These are phyloP conservation scores for Verticillium isaacii DNA, from an alignment of 2,329 filamentous ascomycete genomes.

Conservation along the genomic window DNA sequence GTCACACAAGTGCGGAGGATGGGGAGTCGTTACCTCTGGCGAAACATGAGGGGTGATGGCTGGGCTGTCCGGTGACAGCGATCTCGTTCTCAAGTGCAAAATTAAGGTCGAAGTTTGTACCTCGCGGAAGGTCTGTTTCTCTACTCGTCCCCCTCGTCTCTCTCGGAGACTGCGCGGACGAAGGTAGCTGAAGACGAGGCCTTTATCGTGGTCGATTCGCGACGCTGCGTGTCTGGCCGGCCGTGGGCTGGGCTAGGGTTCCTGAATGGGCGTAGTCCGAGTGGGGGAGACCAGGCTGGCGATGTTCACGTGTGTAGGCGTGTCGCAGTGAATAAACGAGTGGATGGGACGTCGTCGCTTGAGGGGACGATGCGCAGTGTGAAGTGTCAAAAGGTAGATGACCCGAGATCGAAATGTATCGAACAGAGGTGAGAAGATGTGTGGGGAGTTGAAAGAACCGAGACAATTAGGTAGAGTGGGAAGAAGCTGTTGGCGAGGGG, in stretches of 20 bases:
- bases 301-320: constrained; percentile 7
- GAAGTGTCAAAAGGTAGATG: constrained; percentile 7
- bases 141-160: background rate
- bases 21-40: constrained; percentile 24
- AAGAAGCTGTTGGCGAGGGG: background rate
- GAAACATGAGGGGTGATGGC: constrained; percentile 21
- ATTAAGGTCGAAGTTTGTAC: background rate
- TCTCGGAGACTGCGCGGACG: background rate
- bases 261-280: constrained; percentile 6
- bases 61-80: constrained; percentile 19
- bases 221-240: background rate
- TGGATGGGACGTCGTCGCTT: constrained; percentile 6
- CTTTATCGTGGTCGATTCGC: background rate
- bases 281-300: constrained; percentile 12
- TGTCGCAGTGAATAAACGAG: constrained; percentile 7
- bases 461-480: background rate
- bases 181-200: background rate
- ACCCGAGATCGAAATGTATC: background rate
- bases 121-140: background rate
- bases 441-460: background rate
- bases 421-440: background rate
- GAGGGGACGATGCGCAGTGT: constrained; percentile 2
- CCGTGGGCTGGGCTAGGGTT: background rate
- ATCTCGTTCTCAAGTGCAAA: constrained; percentile 6
- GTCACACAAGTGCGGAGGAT: constrained; percentile 5